Base-by-base conservation (phyloP, 2,329 filamentous ascomycete species). In the Chlorencoelia australis region DNA sequence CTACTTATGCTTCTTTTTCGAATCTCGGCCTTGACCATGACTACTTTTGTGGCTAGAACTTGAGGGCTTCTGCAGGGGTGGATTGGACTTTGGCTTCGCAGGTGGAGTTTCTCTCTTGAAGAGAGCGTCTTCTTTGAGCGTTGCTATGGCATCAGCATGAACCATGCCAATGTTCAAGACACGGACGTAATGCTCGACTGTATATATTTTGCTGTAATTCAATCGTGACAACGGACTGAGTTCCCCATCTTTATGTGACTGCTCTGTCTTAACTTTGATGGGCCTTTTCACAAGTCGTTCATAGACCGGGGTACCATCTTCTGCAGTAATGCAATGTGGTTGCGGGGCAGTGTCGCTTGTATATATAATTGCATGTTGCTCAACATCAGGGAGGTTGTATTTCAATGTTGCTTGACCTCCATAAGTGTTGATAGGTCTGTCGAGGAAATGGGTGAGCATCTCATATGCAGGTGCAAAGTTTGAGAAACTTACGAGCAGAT, bases 181-280 rank as follows among this genome's bases (percentile, higher is more conserved):
- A 15, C 37, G 31, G 13, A 48, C 38, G 20, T 46, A 43, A 17
- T 51, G 41, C 20, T 51, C 48, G 3, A 51, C 39, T 2, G 47
- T 51, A 19, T 51, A 50, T 13, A 51, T 36, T 13, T 51, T 51
- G 19, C 42, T 45, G 33, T 50, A 51, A 29, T 51, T 51, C 5
- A 51, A 16, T 16, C 48, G 26, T 2, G 47, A 49, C 20, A n/a
- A 17, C 3, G 32, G 11, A 15, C 18, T 14, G 16, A 34, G 32
- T 18, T 33, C 22, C n/a, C 8, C 32, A 11, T 19, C 13, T 16
- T n/a, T 7, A 1, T 16, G n/a, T 3, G 16, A 7, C 3, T 27
- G 17, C 19, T 50, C 46, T 4, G 33, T 30, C 7, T 27, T 20
- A 11, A 51, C 50, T 31, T 30, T 33, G 9, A 53, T 46, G 1